Percentiles rank a stretch among this genome's conserved stretches.
Conservation (phyloP, 129 eudicot species). For the Dittrichia graveolens region DNA sequence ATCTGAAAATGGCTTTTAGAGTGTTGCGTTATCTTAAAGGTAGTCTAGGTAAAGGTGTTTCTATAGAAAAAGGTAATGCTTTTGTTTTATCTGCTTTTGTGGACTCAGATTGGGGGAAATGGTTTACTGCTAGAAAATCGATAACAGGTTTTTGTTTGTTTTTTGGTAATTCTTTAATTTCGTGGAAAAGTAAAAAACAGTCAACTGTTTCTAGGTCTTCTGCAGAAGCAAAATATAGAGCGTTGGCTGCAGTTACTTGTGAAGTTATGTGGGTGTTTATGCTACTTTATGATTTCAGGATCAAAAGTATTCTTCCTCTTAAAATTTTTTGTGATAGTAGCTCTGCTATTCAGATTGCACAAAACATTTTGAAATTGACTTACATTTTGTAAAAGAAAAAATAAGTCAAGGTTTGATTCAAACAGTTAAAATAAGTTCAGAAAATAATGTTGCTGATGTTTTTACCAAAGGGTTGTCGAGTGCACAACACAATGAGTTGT, state of each 20-base stretch:
- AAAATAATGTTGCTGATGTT: neutral
- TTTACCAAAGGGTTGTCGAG: neutral
- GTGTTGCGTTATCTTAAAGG: neutral
- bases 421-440: neutral
- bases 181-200: slow-evolving; percentile 12
- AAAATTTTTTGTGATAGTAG: neutral
- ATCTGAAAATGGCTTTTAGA: neutral
- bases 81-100: neutral
- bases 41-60: neutral
- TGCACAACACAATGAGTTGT: too few relatives aligned
- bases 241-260: neutral
- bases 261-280: neutral
- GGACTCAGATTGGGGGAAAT: neutral
- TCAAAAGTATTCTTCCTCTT: neutral
- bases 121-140: neutral
- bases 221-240: slow-evolving; percentile 4
- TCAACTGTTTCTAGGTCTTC: neutral
- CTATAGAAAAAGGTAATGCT: neutral
- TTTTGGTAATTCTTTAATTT: neutral
- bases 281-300: neutral
- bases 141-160: neutral
- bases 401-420: neutral
- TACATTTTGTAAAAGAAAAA: neutral
- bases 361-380: neutral
- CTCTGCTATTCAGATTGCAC: too few relatives aligned